Base-by-base conservation (phyloP, 2,329 filamentous ascomycete species). In the Geoglossum cookeanum region DNA sequence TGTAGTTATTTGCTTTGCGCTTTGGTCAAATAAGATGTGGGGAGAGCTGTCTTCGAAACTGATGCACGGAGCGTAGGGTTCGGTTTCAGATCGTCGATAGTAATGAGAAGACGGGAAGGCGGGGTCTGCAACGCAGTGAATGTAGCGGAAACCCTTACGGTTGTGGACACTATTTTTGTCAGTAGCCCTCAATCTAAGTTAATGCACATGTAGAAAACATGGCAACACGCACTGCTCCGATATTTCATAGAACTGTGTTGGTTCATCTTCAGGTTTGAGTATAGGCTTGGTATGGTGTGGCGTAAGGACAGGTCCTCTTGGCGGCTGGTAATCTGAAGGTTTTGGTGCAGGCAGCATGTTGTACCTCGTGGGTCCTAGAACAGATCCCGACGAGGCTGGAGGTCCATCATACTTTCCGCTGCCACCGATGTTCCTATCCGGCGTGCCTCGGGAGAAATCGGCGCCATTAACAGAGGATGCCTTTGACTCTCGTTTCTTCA, bases 31-130 rank as follows among this genome's bases (percentile, higher is more conserved):
- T 65, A 84, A 85, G 67, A 96, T 86, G 67, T 87, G 85, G 8
- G 83, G 81, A 37, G 91, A 87, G 37, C 86, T 84, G 70, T 98
- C 92, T 68, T 97, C 91, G 66, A 92, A 94, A 71, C 85, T 94
- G 68, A 98, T 83, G 58, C 89, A 84, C 3, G 92, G 79, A 35
- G 83, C 81, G 65, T 87, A 90, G 0, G 94, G 92, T 59, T 82
- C 81, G 4, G 87, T 80, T 66, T 97, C 92, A 48, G 88, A 92
- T 63, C 88, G 84, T 60, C 90, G 84, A 70, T 94, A 96, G 73
- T 86, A 92, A 64, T 94, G 80, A 61, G 83, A 89, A 61, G 89
- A 87, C 5, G 87, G 83, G 65, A 96, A 95, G 22, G 79, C 76
- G 1, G 89, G 88, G 63, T 96, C 90, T 62, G 89, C 88, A 62